Base-by-base conservation (phyloP, 805 yeast genomes). In the Candida orba region DNA sequence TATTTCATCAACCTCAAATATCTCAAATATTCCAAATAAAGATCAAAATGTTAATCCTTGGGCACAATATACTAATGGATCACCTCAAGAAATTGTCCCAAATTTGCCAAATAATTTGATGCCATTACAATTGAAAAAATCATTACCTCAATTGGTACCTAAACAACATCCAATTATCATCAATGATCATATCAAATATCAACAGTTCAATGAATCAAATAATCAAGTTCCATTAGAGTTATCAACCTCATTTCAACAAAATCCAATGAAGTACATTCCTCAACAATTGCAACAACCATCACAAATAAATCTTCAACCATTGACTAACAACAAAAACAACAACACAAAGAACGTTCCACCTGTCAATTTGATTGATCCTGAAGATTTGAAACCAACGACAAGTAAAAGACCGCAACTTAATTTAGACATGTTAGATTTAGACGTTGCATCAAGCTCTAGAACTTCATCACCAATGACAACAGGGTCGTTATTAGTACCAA, bases 361-460 rank as follows among this genome's bases (percentile, higher is more conserved):
- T 22, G 42, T 22, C 10, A 48, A 48, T 20, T 43, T 56, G 30
- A 47, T 56, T 39, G 57, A 53, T 39, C 20, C 54, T 5, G 47
- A 43, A 12, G 47, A 40, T 29, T 32, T 10, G 7, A 44, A 47
- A 27, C 33, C 45, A 33, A 44, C 45, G 29, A 44, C 4, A 5
- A 15, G 45, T 13, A 27, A 37, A 6, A 44, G 54, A 29, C 58
- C 56, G 4, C 49, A 47, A 34, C 31, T 56, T 7, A 42, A 53
- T 27, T 32, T 56, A 4, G 47, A 53, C 15, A 27, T 56, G 36
- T 39, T 54, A n/a, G 55, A 52, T 24, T 33, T 53, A 18, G 51
- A 47, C 12, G 38, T 48, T 12, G 38, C 44, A 10, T 33, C 46
- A 12, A 29, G 22, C 4, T 7, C 36, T 20, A 34, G 18, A 9